Percentiles rank a stretch among this genome's conserved stretches.
Evolutionary conservation across 768 basidiomycete species (phyloP).

Genomic region (Panaeolus papilionaceus): DNA sequence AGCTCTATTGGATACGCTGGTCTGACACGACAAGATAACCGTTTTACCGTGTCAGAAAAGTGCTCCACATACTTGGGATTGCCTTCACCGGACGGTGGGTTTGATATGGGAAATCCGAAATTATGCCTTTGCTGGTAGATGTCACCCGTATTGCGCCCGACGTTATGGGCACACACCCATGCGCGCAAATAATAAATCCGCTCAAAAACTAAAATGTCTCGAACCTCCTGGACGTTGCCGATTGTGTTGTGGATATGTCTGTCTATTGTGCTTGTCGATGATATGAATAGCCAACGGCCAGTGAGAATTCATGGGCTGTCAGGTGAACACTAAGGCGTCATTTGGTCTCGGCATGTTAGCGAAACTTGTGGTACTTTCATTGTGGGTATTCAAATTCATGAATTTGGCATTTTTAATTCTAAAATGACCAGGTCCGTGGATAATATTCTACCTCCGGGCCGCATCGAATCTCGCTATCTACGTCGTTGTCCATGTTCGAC

Average conservation of each 20-base stretch:
- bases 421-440: background rate
- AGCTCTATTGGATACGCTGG: background rate
- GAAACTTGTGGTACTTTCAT: background rate
- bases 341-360: background rate
- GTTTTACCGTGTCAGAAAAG: slow-evolving; percentile 9
- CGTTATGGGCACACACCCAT: background rate
- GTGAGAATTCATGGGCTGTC: background rate
- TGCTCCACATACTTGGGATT: background rate
- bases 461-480: background rate
- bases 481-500: too few relatives aligned
- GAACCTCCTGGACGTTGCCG: background rate
- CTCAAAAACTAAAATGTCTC: background rate
- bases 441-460: background rate
- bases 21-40: background rate
- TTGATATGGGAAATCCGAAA: slow-evolving; percentile 10
- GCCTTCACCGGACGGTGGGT: background rate
- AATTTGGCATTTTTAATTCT: background rate
- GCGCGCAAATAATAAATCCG: slow-evolving; percentile 2
- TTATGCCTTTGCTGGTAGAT: slow-evolving; percentile 1
- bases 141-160: slow-evolving; percentile 3
- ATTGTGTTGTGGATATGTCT: background rate
- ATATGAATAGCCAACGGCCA: background rate
- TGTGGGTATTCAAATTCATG: background rate
- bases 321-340: background rate
- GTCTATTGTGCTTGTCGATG: background rate